Evolutionary conservation across 805 yeast species (phyloP).

Genomic region (Saccharomycodes ludwigii): DNA sequence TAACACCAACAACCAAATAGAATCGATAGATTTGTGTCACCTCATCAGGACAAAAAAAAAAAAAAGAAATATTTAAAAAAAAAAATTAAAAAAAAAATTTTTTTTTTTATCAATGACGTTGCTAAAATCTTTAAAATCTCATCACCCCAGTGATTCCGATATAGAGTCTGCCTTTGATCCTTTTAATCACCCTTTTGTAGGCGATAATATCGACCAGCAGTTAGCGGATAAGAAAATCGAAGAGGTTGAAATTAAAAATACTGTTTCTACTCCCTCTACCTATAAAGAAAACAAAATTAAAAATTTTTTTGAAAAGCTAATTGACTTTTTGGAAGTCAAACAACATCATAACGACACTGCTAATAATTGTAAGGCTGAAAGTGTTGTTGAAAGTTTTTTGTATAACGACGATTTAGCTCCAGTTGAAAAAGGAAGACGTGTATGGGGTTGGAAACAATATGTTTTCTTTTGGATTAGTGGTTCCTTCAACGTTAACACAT

Average conservation of each 20-base stretch:
- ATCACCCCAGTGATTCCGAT: no score
- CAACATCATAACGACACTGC: not conserved
- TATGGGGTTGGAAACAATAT: slow-evolving; percentile 77
- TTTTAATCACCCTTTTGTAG: no score
- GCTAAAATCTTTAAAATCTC: no score
- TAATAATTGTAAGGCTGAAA: not conserved
- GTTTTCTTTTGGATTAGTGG: slow-evolving; percentile 83
- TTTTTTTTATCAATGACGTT: no score
- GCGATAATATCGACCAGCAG: no score
- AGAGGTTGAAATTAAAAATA: not conserved
- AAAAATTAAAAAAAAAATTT: no score
- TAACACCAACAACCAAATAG: no score
- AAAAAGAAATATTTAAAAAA: no score
- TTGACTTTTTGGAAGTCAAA: slow-evolving; percentile 4
- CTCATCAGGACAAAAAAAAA: no score
- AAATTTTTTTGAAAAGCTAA: not conserved
- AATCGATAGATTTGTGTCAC: no score
- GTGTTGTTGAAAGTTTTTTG: slow-evolving; percentile 41
- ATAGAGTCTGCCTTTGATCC: no score
- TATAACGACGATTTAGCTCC: slow-evolving; percentile 72
- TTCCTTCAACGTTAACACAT: slow-evolving; percentile 80
- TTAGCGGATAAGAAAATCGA: no score
- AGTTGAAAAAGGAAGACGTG: slow-evolving; percentile 58
- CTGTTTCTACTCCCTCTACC: not conserved
- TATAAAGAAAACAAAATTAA: slow-evolving; percentile 3